A percentile compares a stretch with the other conserved stretches of the same genome.
phyloP scores from a whole-genome alignment of 228 moss, liverwort and hornwort genomes.

The Sphagnum fallax region DNA sequence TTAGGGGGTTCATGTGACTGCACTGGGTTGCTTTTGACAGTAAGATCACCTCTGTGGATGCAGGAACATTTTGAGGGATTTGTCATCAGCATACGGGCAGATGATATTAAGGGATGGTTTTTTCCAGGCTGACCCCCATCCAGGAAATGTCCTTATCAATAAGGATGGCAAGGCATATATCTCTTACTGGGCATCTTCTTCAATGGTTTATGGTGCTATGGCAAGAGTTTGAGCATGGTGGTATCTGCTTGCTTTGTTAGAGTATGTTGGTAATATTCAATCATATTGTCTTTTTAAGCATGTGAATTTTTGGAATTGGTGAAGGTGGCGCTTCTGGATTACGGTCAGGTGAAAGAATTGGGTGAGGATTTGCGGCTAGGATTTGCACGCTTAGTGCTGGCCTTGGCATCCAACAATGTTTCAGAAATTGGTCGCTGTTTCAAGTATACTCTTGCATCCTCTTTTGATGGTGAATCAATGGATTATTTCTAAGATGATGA shows the following conservation, averaged over 20 bases:
- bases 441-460: slow-evolving; percentile 27
- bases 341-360: slow-evolving; percentile 90
- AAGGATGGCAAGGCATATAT: slow-evolving; percentile 64
- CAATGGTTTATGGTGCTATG: slow-evolving; percentile 1
- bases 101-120: slow-evolving; percentile 94
- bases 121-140: slow-evolving; percentile 99
- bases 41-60: neutral
- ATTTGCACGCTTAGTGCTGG: slow-evolving; percentile 67
- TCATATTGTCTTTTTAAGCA: too few relatives aligned
- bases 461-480: too few relatives aligned
- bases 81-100: slow-evolving; percentile 77
- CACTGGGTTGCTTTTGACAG: neutral
- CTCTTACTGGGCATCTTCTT: neutral
- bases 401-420: slow-evolving; percentile 55
- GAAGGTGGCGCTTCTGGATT: slow-evolving; percentile 87
- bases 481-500: neutral
- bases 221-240: too few relatives aligned
- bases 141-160: slow-evolving; percentile 87
- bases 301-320: slow-evolving; percentile 2
- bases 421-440: slow-evolving; percentile 43
- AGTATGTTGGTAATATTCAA: too few relatives aligned
- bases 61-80: slow-evolving; percentile 83
- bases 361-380: slow-evolving; percentile 43
- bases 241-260: too few relatives aligned
- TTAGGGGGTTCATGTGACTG: neutral